Conservation (phyloP, 2,329 filamentous ascomycete genomes). For the Diplodia intermedia region DNA sequence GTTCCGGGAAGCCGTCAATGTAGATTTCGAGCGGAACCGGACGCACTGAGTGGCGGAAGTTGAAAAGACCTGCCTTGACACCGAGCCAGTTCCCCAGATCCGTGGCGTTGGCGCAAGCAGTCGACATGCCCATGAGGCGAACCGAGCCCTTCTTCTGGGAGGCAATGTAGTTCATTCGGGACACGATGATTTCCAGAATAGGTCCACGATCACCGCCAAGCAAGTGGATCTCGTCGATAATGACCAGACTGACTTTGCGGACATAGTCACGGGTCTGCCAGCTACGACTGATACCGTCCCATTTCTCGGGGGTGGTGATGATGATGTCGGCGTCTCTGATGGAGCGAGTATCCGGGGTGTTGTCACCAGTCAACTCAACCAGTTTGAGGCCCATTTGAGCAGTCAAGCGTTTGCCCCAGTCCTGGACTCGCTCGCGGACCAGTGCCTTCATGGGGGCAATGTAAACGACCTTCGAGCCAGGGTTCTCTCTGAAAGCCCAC, state of each 20-base stretch:
- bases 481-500: constrained; percentile 96
- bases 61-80: constrained; percentile 93
- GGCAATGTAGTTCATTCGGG: constrained; percentile 97
- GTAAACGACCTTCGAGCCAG: constrained; percentile 96
- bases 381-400: constrained; percentile 84
- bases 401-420: constrained; percentile 86
- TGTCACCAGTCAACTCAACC: constrained; percentile 96
- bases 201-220: constrained; percentile 96
- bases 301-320: constrained; percentile 99
- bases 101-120: constrained; percentile 92
- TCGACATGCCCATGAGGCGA: constrained; percentile 96
- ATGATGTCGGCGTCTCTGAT: constrained; percentile 97
- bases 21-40: constrained; percentile 95
- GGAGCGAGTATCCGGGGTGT: constrained; percentile 94
- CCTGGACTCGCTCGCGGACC: constrained; percentile 92
- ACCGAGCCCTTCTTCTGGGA: constrained; percentile 90
- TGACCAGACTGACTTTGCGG: constrained; percentile 90
- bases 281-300: constrained; percentile 98
- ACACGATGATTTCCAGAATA: constrained; percentile 95
- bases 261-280: constrained; percentile 99
- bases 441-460: constrained; percentile 99
- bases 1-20: constrained; percentile 96
- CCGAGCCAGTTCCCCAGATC: constrained; percentile 97
- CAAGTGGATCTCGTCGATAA: constrained; percentile 98
- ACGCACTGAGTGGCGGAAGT: constrained; percentile 95